Conservation (phyloP, 2,329 filamentous ascomycete species). For the Dactylellina sp. region DNA sequence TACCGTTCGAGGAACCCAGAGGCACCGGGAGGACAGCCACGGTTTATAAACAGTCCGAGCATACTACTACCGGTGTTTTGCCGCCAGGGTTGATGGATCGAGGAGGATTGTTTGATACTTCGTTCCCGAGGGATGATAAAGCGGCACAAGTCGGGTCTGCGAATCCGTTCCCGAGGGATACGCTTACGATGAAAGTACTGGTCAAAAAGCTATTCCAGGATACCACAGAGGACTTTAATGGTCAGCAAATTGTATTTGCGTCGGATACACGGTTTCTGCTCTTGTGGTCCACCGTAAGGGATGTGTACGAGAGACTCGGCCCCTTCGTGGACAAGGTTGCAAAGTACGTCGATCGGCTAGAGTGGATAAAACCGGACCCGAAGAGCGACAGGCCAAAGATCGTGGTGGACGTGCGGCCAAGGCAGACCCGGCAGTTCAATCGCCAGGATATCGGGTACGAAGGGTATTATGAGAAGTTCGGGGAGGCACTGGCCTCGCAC, state of each 20-base stretch:
- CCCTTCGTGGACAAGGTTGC: slow-evolving; percentile 10
- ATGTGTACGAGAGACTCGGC: slow-evolving; percentile 14
- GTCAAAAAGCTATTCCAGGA: slow-evolving; percentile 30
- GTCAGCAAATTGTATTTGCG: slow-evolving; percentile 9
- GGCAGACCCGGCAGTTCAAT: slow-evolving; percentile 19
- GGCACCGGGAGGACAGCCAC: not conserved
- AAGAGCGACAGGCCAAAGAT: not conserved
- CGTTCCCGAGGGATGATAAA: slow-evolving; percentile 23
- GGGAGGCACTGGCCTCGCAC: not conserved
- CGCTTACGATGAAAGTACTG: slow-evolving; percentile 23
- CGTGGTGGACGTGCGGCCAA: slow-evolving; percentile 1
- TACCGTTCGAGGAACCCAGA: not conserved
- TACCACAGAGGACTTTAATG: slow-evolving; percentile 15
- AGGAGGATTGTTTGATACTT: slow-evolving; percentile 28
- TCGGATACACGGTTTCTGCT: slow-evolving; percentile 12
- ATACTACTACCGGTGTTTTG: not conserved
- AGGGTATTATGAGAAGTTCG: slow-evolving; percentile 30
- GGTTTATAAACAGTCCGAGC: not conserved
- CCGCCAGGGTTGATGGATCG: slow-evolving; percentile 28
- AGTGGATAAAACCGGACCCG: not conserved
- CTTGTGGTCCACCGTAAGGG: slow-evolving; percentile 15
- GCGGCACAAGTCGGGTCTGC: not conserved
- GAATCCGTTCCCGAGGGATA: slow-evolving; percentile 37
- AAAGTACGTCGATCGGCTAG: not conserved
- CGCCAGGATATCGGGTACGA: slow-evolving; percentile 18